phyloP scores from a whole-genome alignment of 306 rosid genomes.

The Prunus campanulata region DNA sequence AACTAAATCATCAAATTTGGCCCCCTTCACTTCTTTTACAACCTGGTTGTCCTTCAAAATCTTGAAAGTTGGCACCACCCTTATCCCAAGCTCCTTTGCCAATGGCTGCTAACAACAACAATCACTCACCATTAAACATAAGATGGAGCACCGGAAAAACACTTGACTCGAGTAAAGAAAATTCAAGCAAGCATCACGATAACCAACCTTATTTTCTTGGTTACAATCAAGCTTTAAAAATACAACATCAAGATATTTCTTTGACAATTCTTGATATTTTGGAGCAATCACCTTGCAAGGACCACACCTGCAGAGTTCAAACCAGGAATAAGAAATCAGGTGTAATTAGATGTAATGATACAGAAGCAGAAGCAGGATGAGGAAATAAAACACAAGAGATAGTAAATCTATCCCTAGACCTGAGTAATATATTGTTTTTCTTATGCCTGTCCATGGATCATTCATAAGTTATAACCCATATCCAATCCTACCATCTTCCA shows the following conservation, averaged over 20 bases:
- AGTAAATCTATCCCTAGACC: not conserved
- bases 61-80: constrained; percentile 95
- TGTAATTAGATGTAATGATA: not conserved
- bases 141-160: constrained; percentile 2
- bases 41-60: constrained; percentile 74
- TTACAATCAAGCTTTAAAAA: constrained; percentile 95
- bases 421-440: too few species aligned
- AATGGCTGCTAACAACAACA: constrained; percentile 62
- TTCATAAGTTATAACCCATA: too few species aligned
- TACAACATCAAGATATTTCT: constrained; percentile 79
- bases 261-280: constrained; percentile 61
- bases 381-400: not conserved
- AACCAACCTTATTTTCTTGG: constrained; percentile 79
- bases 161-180: not conserved
- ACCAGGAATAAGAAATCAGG: constrained; percentile 11
- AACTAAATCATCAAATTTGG: constrained; percentile 82
- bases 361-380: not conserved
- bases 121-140: constrained; percentile 7
- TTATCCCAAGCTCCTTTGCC: constrained; percentile 97
- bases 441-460: not conserved
- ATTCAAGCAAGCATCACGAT: not conserved
- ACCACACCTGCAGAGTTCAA: constrained; percentile 70
- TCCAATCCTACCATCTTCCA: too few species aligned
- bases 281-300: constrained; percentile 99
- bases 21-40: constrained; percentile 88